These are phyloP conservation scores for Stagonosporopsis vannaccii DNA, from an alignment of 2,329 filamentous ascomycete genomes.

Conservation along the genomic window DNA sequence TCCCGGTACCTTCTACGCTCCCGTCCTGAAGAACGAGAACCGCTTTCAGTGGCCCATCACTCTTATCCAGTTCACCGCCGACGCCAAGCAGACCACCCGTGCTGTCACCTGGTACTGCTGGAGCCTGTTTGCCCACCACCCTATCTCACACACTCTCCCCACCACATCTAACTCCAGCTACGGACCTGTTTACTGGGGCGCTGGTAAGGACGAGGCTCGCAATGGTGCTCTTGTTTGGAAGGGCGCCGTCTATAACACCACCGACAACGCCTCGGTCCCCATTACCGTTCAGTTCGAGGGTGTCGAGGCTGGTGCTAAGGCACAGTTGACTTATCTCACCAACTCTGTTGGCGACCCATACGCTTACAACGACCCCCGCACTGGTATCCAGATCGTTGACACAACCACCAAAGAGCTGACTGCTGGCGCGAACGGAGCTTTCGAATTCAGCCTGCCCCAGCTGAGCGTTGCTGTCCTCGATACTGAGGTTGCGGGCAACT, in stretches of 20 bases:
- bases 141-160: constrained; percentile 56
- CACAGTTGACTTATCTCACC: constrained; percentile 53
- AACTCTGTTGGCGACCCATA: constrained; percentile 49
- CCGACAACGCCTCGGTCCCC: constrained; percentile 35
- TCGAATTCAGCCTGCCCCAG: constrained; percentile 62
- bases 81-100: constrained; percentile 42
- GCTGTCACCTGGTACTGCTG: constrained; percentile 46
- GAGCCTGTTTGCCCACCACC: constrained; percentile 52
- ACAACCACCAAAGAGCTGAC: constrained; percentile 27
- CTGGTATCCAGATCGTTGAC: constrained; percentile 56
- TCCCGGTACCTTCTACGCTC: constrained; percentile 55
- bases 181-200: constrained; percentile 56
- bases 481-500: constrained; percentile 25
- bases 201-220: constrained; percentile 47
- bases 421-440: constrained; percentile 54
- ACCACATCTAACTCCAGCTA: constrained; percentile 47
- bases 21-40: constrained; percentile 46
- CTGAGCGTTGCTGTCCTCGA: constrained; percentile 66
- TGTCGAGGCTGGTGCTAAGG: constrained; percentile 35
- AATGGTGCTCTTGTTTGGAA: constrained; percentile 52
- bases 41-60: constrained; percentile 49
- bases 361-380: constrained; percentile 52
- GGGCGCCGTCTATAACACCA: constrained; percentile 59
- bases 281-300: constrained; percentile 42
- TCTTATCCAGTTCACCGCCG: constrained; percentile 52